Evolutionary conservation across 352 stramenopile genomes (phyloP).

Genomic region (Ochromonadaceae sp.): DNA sequence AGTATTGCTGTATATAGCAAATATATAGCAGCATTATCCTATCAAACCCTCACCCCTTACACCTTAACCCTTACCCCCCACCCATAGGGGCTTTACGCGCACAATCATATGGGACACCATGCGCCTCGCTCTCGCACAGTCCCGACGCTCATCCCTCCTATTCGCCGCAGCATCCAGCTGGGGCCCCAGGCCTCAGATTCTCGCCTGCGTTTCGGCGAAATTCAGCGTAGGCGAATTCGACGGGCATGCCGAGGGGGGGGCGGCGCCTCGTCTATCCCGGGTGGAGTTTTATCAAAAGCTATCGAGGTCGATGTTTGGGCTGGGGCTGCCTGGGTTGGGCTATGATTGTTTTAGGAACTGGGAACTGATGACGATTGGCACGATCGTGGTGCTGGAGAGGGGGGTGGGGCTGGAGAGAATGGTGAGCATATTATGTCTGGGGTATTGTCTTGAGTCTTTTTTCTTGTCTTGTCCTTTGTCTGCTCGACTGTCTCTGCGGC

Average conservation of each 20-base stretch:
- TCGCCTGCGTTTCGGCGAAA: constrained; percentile 6
- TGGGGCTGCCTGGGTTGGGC: constrained; percentile 8
- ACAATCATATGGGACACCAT: constrained; percentile 1
- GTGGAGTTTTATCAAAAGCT: constrained; percentile 6
- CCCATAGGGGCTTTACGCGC: background rate
- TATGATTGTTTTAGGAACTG: constrained; percentile 20
- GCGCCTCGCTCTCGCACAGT: background rate
- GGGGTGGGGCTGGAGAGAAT: constrained; percentile 11
- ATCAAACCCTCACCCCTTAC: too few relatives aligned
- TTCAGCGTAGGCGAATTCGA: constrained; percentile 1
- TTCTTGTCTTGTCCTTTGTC: too few relatives aligned
- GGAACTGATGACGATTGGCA: constrained; percentile 12
- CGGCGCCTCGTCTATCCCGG: background rate
- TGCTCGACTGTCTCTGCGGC: too few relatives aligned
- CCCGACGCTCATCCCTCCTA: background rate
- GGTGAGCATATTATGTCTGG: constrained; percentile 7
- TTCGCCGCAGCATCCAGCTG: background rate
- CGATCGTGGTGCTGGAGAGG: constrained; percentile 10
- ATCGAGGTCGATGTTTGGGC: background rate
- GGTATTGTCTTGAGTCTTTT: background rate
- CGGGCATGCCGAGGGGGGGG: background rate
- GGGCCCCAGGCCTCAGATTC: constrained; percentile 13
- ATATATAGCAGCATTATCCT: too few relatives aligned
- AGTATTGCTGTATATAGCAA: too few relatives aligned
- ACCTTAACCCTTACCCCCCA: too few relatives aligned